Base-by-base conservation (phyloP, 1,139 yeast genomes). In the Debaryomycetaceae sp. region DNA sequence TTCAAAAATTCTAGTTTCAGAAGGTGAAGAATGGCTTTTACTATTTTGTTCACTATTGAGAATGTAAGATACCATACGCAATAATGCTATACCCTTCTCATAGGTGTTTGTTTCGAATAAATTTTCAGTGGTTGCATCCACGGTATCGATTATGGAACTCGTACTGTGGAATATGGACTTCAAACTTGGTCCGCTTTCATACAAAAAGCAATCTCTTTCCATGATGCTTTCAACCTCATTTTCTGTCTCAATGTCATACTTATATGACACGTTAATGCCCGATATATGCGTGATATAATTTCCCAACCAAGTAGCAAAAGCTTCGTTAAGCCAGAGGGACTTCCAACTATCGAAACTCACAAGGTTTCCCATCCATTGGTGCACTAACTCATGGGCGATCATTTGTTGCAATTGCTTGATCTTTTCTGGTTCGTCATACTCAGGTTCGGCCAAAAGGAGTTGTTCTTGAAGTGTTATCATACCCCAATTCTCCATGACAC, bases 401-500 rank as follows among this genome's bases (percentile, higher is more conserved):
- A 84, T 67, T 50, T 81, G 84, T 44, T 75, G 66, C 34, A 77
- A 54, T 41, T 60, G 67, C 22, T 46, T 48, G 33, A 57, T 56
- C 37, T 5, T 49, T 3, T 42, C 44, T 4, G 53, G 45, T 2
- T 56, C 46, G 28, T 57, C 54, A 15, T n/a, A 5, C 3, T 39
- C 33, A 1, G 39, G 31, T 11, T 65, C 70, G 36, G 67, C 61
- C 17, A 76, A 46, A 15, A 81, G 56, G 9, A 81, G 52, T 46
- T 78, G 81, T 36, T 70, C 67, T 36, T 77, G 71, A 42, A 81
- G 73, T 3, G 83, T 75, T 28, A 84, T 70, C 63, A 83, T 62
- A 3, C 87, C 86, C 78, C 85, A 81, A 53, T 84, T 83, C 55
- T 85, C 94, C 82, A 83, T 85, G 4, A 87, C 92, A 43, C 87